Evolutionary conservation across 169 alveolate genomes (phyloP).

Genomic region (Amoebophrya sp.): DNA sequence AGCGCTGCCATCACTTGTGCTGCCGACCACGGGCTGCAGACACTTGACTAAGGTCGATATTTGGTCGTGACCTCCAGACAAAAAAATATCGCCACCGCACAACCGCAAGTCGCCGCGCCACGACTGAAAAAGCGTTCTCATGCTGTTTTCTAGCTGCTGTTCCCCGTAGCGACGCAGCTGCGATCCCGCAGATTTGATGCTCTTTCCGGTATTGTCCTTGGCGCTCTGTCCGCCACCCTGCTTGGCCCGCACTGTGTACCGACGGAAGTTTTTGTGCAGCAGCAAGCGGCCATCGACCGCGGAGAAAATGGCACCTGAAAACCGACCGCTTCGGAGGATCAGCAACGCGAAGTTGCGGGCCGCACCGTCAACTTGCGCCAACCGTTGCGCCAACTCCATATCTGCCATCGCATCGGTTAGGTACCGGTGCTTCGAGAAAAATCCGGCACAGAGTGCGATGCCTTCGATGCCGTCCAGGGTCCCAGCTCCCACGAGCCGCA

Average conservation of each 20-base stretch:
- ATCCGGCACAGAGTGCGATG: background rate
- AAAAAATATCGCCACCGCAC: background rate
- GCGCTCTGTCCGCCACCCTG: background rate
- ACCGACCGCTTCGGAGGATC: conserved; percentile 5
- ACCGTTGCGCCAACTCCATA: background rate
- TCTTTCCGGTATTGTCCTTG: conserved; percentile 1
- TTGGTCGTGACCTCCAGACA: conserved; percentile 10
- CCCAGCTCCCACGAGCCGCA: background rate
- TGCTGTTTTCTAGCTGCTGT: conserved; percentile 23
- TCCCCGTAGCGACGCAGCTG: background rate
- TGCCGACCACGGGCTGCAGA: background rate
- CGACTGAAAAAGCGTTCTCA: background rate
- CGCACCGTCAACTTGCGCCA: background rate
- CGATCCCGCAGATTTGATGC: conserved; percentile 12
- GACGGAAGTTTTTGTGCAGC: conserved; percentile 3
- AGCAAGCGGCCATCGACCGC: background rate
- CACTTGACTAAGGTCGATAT: background rate
- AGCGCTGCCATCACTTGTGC: no score
- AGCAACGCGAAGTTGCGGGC: background rate
- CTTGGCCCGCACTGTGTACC: conserved; percentile 20
- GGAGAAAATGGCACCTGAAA: background rate
- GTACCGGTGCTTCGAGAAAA: background rate
- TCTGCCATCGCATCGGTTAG: background rate
- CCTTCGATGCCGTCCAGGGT: background rate
- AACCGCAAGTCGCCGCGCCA: background rate